These are phyloP conservation scores for Oidiodendron maius DNA, from an alignment of 495 filamentous ascomycete genomes.

Conservation along the genomic window DNA sequence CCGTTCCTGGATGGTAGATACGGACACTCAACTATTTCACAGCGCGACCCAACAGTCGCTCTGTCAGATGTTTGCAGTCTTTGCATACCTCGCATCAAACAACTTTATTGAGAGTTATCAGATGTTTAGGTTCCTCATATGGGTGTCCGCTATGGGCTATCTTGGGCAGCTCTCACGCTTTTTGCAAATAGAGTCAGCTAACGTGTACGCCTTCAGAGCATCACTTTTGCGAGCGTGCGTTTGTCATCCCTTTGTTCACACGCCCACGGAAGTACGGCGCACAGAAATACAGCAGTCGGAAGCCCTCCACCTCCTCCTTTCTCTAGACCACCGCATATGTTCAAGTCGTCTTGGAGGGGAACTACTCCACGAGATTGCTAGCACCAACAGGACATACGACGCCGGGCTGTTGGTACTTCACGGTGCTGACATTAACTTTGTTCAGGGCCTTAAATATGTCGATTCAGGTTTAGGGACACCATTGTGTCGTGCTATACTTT, in stretches of 20 bases:
- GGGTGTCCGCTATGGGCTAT: neutral
- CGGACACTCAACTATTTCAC: constrained; percentile 1
- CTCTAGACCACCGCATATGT: neutral
- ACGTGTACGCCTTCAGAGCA: constrained; percentile 1
- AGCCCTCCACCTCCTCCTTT: constrained; percentile 1
- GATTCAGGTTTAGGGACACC: neutral
- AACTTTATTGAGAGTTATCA: neutral
- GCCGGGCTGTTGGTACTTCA: constrained; percentile 2
- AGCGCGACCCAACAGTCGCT: constrained; percentile 1
- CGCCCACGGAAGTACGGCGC: too few species aligned
- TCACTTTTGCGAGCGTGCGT: constrained; percentile 2
- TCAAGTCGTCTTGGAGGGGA: constrained; percentile 4
- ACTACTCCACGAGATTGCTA: constrained; percentile 3
- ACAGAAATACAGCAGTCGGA: neutral
- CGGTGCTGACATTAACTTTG: constrained; percentile 4
- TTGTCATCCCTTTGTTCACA: too few species aligned
- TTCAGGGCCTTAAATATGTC: neutral
- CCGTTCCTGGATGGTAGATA: neutral
- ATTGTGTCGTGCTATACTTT: constrained; percentile 2
- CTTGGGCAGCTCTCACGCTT: constrained; percentile 1
- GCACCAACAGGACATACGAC: neutral
- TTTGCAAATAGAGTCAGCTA: constrained; percentile 2
- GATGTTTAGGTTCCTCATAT: neutral
- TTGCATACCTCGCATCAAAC: constrained; percentile 7
- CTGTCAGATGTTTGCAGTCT: constrained; percentile 1